Conservation (phyloP, 1,284 basidiomycete species). For the Cystobasidium pallidum region DNA sequence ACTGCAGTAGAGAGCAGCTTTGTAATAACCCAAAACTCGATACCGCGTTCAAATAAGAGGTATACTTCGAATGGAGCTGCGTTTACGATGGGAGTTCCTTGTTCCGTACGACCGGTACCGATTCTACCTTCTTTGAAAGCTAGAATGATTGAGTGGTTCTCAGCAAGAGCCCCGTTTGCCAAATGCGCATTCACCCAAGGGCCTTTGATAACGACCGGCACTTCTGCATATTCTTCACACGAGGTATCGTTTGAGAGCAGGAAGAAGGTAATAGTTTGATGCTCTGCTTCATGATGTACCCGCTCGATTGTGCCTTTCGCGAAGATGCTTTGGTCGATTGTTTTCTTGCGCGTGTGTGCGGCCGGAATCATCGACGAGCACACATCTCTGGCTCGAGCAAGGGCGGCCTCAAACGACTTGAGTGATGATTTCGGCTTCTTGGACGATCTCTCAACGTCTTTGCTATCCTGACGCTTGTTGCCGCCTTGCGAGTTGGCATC, state of each 20-base stretch:
- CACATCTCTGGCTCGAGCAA: conserved; percentile 5
- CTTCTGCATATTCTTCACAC: conserved; percentile 3
- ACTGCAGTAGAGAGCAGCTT: no score
- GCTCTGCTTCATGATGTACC: background rate
- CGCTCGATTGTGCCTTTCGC: conserved; percentile 15
- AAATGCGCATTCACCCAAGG: conserved; percentile 12
- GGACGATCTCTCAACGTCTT: background rate
- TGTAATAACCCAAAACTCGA: conserved; percentile 5
- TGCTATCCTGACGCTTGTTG: background rate
- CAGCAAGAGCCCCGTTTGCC: background rate
- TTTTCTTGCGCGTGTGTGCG: background rate
- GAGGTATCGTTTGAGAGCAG: background rate
- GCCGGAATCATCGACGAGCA: conserved; percentile 4
- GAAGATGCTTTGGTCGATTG: conserved; percentile 13
- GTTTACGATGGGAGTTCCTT: background rate
- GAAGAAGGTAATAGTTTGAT: conserved; percentile 6
- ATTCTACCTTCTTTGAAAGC: conserved; percentile 11
- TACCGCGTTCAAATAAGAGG: conserved; percentile 11
- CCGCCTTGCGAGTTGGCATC: background rate
- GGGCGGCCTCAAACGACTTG: conserved; percentile 3
- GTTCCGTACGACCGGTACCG: background rate
- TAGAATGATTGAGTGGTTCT: conserved; percentile 4
- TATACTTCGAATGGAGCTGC: background rate
- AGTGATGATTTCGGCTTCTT: background rate
- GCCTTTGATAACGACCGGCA: conserved; percentile 10